phyloP scores from a whole-genome alignment of 176 grass and related monocot genomes.

The Zea mays region DNA sequence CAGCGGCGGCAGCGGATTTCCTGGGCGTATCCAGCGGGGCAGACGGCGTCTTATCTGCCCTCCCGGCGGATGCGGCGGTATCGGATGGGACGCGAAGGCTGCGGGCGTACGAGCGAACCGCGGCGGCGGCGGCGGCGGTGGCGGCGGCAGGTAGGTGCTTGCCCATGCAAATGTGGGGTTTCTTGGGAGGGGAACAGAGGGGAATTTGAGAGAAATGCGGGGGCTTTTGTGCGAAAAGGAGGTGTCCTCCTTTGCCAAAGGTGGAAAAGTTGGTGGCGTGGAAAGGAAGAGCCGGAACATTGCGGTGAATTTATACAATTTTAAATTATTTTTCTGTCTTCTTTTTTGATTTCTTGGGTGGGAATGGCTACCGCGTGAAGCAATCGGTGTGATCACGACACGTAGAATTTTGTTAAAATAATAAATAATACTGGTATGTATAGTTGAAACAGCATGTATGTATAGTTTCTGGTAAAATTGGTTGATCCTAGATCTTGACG shows the following conservation, averaged over 20 bases:
- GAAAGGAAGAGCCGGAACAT: slow-evolving; percentile 12
- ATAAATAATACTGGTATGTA: too few relatives aligned
- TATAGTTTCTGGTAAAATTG: too few relatives aligned
- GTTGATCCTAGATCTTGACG: too few relatives aligned
- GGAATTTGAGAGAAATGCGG: slow-evolving; percentile 17
- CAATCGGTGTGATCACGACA: background rate
- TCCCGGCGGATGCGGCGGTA: background rate
- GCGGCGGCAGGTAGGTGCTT: slow-evolving; percentile 47
- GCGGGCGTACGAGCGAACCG: slow-evolving; percentile 44
- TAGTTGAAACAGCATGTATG: background rate
- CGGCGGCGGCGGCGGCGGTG: slow-evolving; percentile 38
- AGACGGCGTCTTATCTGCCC: slow-evolving; percentile 23
- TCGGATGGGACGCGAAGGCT: slow-evolving; percentile 1
- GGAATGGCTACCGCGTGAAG: background rate
- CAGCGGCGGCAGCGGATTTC: slow-evolving; percentile 37
- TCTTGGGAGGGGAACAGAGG: slow-evolving; percentile 13
- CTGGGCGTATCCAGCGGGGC: slow-evolving; percentile 54
- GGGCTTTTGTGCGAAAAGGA: slow-evolving; percentile 37
- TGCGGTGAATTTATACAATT: background rate
- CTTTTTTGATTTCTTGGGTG: slow-evolving; percentile 13
- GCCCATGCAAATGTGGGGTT: slow-evolving; percentile 55
- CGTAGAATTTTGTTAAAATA: background rate
- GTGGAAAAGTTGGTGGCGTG: slow-evolving; percentile 43
- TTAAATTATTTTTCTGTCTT: background rate
- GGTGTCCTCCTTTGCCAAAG: slow-evolving; percentile 34